Percentiles rank a stretch among this genome's conserved stretches.
These are phyloP conservation scores for Dictyostelium citrinum DNA, from an alignment of 78 protist species.

Conservation along the genomic window DNA sequence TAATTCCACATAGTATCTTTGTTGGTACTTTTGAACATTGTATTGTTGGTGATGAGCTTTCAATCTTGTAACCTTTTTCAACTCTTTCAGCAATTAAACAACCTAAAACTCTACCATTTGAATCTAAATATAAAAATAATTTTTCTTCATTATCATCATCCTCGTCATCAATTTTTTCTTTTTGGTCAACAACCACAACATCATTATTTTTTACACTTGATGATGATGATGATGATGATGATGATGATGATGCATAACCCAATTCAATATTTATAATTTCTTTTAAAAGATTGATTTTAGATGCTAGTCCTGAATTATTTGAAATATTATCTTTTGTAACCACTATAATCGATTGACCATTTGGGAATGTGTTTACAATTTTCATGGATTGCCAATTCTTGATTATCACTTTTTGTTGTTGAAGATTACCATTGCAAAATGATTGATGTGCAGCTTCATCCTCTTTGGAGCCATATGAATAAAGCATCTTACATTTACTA, in stretches of 20 bases:
- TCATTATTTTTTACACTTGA: background rate
- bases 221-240: background rate
- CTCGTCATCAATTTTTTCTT: background rate
- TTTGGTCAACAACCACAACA: no score
- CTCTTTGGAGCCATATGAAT: slow-evolving; percentile 28
- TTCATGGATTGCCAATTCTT: slow-evolving; percentile 13
- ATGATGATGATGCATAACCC: background rate
- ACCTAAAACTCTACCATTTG: slow-evolving; percentile 22
- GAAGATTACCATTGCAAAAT: slow-evolving; percentile 16
- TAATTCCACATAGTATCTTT: slow-evolving; percentile 33
- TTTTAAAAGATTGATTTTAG: slow-evolving; percentile 3
- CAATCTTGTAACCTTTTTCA: background rate
- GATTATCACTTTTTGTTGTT: slow-evolving; percentile 23
- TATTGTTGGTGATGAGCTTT: background rate
- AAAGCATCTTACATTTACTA: slow-evolving; percentile 56
- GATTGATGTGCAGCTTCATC: slow-evolving; percentile 43
- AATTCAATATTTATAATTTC: slow-evolving; percentile 24
- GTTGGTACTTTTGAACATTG: background rate
- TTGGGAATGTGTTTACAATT: slow-evolving; percentile 5
- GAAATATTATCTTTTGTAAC: background rate
- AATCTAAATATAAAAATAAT: slow-evolving; percentile 32
- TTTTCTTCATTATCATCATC: slow-evolving; percentile 30
- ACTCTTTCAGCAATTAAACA: slow-evolving; percentile 36
- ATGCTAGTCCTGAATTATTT: background rate
- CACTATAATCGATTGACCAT: slow-evolving; percentile 21